Conservation (phyloP, 2,329 filamentous ascomycete species). For the Alternaria panax region DNA sequence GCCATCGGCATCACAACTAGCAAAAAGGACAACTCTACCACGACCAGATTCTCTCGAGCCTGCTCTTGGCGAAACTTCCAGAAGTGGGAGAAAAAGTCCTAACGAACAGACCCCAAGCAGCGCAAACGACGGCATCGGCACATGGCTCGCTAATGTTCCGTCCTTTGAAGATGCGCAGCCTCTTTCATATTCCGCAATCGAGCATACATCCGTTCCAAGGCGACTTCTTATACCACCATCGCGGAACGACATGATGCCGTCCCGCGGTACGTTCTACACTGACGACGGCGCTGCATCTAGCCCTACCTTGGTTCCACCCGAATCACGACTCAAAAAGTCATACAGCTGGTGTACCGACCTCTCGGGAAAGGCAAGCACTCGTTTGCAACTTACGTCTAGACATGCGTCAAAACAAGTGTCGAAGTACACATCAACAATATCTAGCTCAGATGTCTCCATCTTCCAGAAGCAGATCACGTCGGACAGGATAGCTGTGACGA, state of each 20-base stretch:
- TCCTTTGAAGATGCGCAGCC: slow-evolving; percentile 29
- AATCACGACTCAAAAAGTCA: slow-evolving; percentile 29
- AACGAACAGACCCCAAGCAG: slow-evolving; percentile 15
- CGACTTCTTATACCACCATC: slow-evolving; percentile 20
- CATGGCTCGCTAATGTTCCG: slow-evolving; percentile 41
- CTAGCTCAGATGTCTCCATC: slow-evolving; percentile 38
- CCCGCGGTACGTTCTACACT: slow-evolving; percentile 40
- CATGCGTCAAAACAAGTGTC: slow-evolving; percentile 16
- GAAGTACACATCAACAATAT: slow-evolving; percentile 30
- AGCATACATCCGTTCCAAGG: not conserved
- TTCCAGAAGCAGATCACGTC: slow-evolving; percentile 35
- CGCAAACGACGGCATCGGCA: slow-evolving; percentile 34
- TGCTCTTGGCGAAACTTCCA: slow-evolving; percentile 28
- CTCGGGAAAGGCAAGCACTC: slow-evolving; percentile 23
- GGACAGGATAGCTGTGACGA: slow-evolving; percentile 41
- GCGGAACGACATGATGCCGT: slow-evolving; percentile 22
- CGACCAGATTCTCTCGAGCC: slow-evolving; percentile 35
- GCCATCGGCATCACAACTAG: slow-evolving; percentile 11
- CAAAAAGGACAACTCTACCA: slow-evolving; percentile 26
- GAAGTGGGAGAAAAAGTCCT: slow-evolving; percentile 29
- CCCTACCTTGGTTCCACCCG: slow-evolving; percentile 26
- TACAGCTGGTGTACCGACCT: slow-evolving; percentile 35
- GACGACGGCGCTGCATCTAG: slow-evolving; percentile 36
- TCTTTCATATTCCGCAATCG: slow-evolving; percentile 24
- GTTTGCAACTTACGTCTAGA: slow-evolving; percentile 6